These are phyloP conservation scores for Umbellularia californica DNA, from an alignment of 164 flowering plant species.

Conservation along the genomic window DNA sequence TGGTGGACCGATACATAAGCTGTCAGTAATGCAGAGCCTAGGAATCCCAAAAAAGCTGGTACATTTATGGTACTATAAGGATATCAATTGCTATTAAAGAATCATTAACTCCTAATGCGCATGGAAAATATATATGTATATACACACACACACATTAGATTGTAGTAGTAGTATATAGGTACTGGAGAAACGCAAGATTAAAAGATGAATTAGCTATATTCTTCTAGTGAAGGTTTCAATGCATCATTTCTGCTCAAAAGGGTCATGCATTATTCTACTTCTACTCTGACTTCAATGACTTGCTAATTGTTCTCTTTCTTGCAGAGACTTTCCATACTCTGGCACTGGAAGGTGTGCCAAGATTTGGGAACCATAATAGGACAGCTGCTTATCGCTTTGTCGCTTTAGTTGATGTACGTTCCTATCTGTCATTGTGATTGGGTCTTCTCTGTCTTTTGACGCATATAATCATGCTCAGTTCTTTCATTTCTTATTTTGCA, in stretches of 20 bases:
- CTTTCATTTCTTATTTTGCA: neutral
- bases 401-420: constrained; percentile 85
- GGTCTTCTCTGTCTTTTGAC: neutral
- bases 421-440: constrained; percentile 4
- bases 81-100: too few relatives aligned
- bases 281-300: neutral
- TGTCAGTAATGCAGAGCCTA: neutral
- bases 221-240: too few relatives aligned
- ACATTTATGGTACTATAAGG: too few relatives aligned
- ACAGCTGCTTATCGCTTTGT: constrained; percentile 96
- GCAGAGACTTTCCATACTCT: constrained; percentile 86
- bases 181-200: neutral
- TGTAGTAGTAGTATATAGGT: neutral
- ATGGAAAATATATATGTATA: neutral
- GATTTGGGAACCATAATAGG: constrained; percentile 75
- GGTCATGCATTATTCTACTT: neutral
- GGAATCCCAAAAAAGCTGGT: neutral
- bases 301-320: constrained; percentile 8
- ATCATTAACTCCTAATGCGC: neutral
- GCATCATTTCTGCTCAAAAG: neutral
- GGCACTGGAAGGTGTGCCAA: constrained; percentile 87
- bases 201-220: neutral
- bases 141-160: neutral
- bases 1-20: neutral
- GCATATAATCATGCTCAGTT: neutral